Conservation (phyloP, 768 basidiomycete species). For the Suillus placidus region DNA sequence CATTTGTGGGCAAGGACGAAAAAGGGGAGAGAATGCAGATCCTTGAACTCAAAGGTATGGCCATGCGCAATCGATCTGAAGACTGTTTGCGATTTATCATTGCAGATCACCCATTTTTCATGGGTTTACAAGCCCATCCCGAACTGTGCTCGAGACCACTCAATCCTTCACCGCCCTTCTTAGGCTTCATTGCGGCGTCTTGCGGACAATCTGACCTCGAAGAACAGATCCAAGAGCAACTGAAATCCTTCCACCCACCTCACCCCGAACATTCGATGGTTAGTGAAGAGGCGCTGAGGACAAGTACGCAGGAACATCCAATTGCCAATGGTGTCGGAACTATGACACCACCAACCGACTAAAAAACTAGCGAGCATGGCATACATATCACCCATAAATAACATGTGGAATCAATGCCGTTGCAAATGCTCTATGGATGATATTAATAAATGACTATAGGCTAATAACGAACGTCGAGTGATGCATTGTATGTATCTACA, state of each 20-base stretch:
- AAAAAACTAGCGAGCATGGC: background rate
- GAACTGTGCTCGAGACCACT: conserved; percentile 98
- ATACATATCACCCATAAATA: background rate
- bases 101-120: conserved; percentile 90
- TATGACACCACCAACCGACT: conserved; percentile 18
- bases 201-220: conserved; percentile 55
- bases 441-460: background rate
- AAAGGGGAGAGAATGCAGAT: conserved; percentile 97
- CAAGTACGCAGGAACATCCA: conserved; percentile 34
- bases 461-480: conserved; percentile 8
- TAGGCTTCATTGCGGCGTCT: conserved; percentile 91
- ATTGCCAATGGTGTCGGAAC: conserved; percentile 21
- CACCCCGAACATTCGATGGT: conserved; percentile 80
- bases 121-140: conserved; percentile 95
- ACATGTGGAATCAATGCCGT: background rate
- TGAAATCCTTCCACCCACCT: conserved; percentile 64
- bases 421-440: conserved; percentile 4
- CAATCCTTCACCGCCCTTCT: conserved; percentile 96
- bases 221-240: conserved; percentile 74
- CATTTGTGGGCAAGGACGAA: conserved; percentile 89
- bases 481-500: conserved; percentile 4
- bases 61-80: conserved; percentile 1
- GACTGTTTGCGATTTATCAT: background rate
- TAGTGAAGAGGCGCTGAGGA: conserved; percentile 58
- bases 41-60: conserved; percentile 78